Evolutionary conservation across 2,329 filamentous ascomycete species (phyloP).

Genomic region (Colletotrichum siamense): DNA sequence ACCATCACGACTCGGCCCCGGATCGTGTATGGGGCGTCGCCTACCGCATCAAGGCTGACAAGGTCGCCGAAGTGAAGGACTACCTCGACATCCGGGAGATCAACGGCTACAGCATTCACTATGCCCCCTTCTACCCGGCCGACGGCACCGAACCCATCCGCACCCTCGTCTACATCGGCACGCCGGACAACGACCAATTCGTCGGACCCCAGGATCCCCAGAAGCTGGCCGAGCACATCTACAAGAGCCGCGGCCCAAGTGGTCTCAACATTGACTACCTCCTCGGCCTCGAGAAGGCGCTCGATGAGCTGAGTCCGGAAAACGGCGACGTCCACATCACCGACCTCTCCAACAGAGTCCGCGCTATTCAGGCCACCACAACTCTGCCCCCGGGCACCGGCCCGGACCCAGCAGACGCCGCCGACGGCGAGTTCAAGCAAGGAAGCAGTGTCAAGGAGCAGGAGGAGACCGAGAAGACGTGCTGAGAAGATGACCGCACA

Average conservation of each 20-base stretch:
- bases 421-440: constrained; percentile 26
- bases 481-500: constrained; percentile 24
- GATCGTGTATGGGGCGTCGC: constrained; percentile 88
- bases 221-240: constrained; percentile 80
- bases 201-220: constrained; percentile 82
- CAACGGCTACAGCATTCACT: constrained; percentile 95
- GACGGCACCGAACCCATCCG: constrained; percentile 46
- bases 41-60: constrained; percentile 77
- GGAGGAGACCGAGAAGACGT: constrained; percentile 62
- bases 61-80: constrained; percentile 80
- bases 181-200: constrained; percentile 93
- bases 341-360: constrained; percentile 78
- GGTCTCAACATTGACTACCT: constrained; percentile 92
- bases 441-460: constrained; percentile 47
- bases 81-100: constrained; percentile 98
- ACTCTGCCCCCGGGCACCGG: background rate
- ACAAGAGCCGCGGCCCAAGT: constrained; percentile 78
- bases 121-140: constrained; percentile 80
- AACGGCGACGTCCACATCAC: constrained; percentile 85
- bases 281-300: constrained; percentile 76
- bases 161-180: constrained; percentile 89
- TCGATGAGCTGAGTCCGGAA: constrained; percentile 74
- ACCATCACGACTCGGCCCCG: constrained; percentile 65
- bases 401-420: background rate
- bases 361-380: constrained; percentile 56